Conservation (phyloP, 1,139 yeast genomes). For the Candida tropicalis region DNA sequence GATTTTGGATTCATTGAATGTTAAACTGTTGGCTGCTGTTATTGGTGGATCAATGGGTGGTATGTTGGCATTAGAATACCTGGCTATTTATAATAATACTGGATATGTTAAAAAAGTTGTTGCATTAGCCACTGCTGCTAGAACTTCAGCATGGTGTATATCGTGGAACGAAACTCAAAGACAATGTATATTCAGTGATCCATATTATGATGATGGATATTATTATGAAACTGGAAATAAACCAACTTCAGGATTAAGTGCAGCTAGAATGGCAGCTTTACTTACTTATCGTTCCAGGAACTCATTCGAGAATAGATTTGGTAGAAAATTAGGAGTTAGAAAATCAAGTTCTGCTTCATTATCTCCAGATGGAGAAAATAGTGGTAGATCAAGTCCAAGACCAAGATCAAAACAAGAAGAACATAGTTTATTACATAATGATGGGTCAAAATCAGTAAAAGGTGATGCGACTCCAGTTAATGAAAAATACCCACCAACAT, state of each 20-base stretch:
- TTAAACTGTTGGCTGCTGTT: slow-evolving; percentile 75
- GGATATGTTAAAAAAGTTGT: slow-evolving; percentile 71
- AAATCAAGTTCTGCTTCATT: background rate
- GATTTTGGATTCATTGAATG: slow-evolving; percentile 74
- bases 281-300: slow-evolving; percentile 90
- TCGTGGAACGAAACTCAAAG: slow-evolving; percentile 99
- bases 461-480: slow-evolving; percentile 17
- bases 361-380: slow-evolving; percentile 1
- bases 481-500: slow-evolving; percentile 68
- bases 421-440: slow-evolving; percentile 48
- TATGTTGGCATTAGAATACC: slow-evolving; percentile 91
- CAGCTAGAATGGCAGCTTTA: slow-evolving; percentile 97
- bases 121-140: slow-evolving; percentile 91
- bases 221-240: slow-evolving; percentile 56
- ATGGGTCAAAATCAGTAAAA: slow-evolving; percentile 33
- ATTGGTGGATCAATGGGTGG: slow-evolving; percentile 99
- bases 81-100: slow-evolving; percentile 65
- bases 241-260: slow-evolving; percentile 85
- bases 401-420: slow-evolving; percentile 50
- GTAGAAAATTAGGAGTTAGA: slow-evolving; percentile 55
- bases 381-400: slow-evolving; percentile 3
- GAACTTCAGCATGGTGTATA: slow-evolving; percentile 98
- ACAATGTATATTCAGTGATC: slow-evolving; percentile 93
- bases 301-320: slow-evolving; percentile 88
- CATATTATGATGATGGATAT: slow-evolving; percentile 88